phyloP scores from a whole-genome alignment of 768 basidiomycete genomes.

The Hygrophorus russula region DNA sequence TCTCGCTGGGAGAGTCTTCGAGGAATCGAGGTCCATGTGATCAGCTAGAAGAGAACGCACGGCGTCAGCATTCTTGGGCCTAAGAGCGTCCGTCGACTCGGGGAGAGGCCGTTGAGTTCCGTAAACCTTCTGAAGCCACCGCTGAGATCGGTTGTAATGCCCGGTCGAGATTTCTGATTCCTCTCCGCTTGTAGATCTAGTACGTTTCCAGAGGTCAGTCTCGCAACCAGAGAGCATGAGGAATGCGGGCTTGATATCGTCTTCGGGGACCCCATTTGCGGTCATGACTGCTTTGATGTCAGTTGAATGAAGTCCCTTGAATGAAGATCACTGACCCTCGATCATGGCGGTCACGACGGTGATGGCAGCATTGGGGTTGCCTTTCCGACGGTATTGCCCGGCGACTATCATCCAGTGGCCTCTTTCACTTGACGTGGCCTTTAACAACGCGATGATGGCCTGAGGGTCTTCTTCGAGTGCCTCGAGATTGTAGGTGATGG shows the following conservation, averaged over 20 bases:
- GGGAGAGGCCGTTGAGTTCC: conserved; percentile 16
- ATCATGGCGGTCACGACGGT: conserved; percentile 33
- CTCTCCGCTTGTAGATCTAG: conserved; percentile 14
- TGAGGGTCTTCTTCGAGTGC: conserved; percentile 31
- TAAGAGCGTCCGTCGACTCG: background rate
- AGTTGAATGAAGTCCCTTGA: conserved; percentile 1
- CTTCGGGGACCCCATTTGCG: conserved; percentile 21
- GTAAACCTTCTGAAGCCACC: conserved; percentile 40
- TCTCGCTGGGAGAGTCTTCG: background rate
- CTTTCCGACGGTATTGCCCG: conserved; percentile 38
- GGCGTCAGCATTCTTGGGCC: background rate
- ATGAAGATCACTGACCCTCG: conserved; percentile 24
- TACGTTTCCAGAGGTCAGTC: conserved; percentile 29
- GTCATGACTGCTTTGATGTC: conserved; percentile 25
- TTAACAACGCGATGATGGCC: conserved; percentile 35
- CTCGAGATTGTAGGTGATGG: conserved; percentile 30
- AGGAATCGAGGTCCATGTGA: no score
- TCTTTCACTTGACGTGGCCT: conserved; percentile 30
- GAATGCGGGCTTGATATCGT: conserved; percentile 35
- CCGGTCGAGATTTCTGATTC: conserved; percentile 17
- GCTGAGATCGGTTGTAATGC: conserved; percentile 29
- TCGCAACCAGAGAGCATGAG: conserved; percentile 47
- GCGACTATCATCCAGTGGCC: conserved; percentile 48
- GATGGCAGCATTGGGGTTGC: conserved; percentile 34
- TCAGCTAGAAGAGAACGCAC: background rate